These are phyloP conservation scores for Aspergillus spinulosporus DNA, from an alignment of 2,329 filamentous ascomycete species.

Conservation along the genomic window DNA sequence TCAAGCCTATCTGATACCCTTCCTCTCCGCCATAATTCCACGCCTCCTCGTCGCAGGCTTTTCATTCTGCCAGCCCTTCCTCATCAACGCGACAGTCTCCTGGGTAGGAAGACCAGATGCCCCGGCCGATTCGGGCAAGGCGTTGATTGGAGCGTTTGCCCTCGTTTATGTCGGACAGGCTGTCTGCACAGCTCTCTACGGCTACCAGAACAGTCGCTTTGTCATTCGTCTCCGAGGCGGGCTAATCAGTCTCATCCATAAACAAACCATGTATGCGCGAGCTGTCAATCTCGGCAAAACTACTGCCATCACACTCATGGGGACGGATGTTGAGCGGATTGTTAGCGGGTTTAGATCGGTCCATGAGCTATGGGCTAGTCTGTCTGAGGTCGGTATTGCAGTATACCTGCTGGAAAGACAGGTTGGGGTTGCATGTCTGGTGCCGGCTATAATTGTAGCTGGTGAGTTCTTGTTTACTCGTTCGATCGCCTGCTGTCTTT, in stretches of 20 bases:
- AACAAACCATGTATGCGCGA: background rate
- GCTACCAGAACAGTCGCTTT: background rate
- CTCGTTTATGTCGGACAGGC: background rate
- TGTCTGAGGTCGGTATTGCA: background rate
- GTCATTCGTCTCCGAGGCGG: background rate
- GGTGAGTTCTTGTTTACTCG: background rate
- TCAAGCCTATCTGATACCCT: background rate
- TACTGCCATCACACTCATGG: background rate
- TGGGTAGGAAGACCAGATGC: background rate
- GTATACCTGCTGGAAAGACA: background rate
- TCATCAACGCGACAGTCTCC: background rate
- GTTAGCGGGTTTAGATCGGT: background rate
- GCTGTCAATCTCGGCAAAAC: background rate
- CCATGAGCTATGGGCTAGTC: background rate
- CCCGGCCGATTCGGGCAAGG: background rate
- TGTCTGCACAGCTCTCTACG: background rate
- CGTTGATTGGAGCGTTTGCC: background rate
- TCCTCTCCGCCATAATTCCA: background rate
- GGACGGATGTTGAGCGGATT: background rate
- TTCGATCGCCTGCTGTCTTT: background rate
- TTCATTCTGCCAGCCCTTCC: slow-evolving; percentile 1
- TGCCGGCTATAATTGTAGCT: background rate
- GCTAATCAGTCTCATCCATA: background rate
- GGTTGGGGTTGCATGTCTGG: background rate
- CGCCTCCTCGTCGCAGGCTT: background rate